A percentile compares a stretch with the other conserved stretches of the same genome.
These are phyloP conservation scores for Eimeria sp. DNA, from an alignment of 169 alveolate genomes.

Conservation along the genomic window DNA sequence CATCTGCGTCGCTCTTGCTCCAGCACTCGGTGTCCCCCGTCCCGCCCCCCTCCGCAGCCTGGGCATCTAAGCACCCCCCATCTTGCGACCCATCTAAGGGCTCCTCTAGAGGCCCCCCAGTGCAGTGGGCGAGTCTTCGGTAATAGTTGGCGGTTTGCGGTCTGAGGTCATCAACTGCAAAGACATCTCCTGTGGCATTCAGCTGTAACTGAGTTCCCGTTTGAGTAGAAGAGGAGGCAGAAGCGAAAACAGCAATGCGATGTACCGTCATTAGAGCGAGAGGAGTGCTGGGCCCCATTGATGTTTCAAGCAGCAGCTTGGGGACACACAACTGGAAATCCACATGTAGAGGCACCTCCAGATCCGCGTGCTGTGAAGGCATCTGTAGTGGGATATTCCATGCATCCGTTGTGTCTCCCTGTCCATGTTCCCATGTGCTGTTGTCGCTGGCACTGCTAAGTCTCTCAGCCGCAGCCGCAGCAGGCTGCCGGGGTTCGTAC, in stretches of 20 bases:
- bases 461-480: conserved; percentile 1
- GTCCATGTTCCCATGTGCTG: neutral
- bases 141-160: conserved; percentile 63
- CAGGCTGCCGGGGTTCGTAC: conserved; percentile 40
- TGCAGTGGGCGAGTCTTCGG: conserved; percentile 83
- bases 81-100: neutral
- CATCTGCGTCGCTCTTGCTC: neutral
- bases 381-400: neutral
- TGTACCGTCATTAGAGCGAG: conserved; percentile 68
- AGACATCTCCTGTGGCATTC: conserved; percentile 36
- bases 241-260: conserved; percentile 54
- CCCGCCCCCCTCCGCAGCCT: neutral
- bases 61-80: neutral
- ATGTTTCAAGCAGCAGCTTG: conserved; percentile 50
- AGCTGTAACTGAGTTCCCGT: conserved; percentile 45
- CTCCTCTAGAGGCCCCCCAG: neutral
- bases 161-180: conserved; percentile 85
- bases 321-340: conserved; percentile 52
- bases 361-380: neutral
- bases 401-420: neutral
- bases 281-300: conserved; percentile 67
- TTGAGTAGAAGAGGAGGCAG: neutral
- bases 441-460: neutral
- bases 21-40: neutral
- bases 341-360: neutral